Percentiles rank a stretch among this genome's conserved stretches.
phyloP scores from a whole-genome alignment of 108 stramenopile species.

The Craspedostauros australis region DNA sequence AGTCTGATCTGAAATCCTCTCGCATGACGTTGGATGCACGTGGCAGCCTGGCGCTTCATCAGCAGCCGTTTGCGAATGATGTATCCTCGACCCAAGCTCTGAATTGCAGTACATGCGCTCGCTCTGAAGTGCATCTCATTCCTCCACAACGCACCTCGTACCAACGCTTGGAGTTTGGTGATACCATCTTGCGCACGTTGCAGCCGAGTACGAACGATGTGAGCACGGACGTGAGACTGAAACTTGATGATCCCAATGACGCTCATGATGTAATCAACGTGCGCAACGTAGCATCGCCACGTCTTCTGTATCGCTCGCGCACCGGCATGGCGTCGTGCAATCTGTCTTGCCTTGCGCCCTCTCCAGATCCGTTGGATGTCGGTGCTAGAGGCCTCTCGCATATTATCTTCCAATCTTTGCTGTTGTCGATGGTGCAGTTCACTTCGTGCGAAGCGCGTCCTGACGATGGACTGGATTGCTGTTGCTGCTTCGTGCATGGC shows the following conservation, averaged over 20 bases:
- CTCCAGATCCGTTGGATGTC: constrained; percentile 41
- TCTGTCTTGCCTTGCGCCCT: constrained; percentile 18
- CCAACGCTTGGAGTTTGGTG: constrained; percentile 14
- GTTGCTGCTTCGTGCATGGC: too few relatives aligned
- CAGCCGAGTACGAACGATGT: constrained; percentile 1
- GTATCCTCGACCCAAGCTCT: constrained; percentile 26
- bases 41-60: constrained; percentile 16
- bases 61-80: constrained; percentile 10
- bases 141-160: constrained; percentile 6
- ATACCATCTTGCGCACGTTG: background rate
- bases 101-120: constrained; percentile 30
- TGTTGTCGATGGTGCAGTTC: too few relatives aligned
- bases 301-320: constrained; percentile 50
- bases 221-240: constrained; percentile 28
- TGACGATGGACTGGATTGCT: too few relatives aligned
- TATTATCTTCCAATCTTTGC: too few relatives aligned
- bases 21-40: constrained; percentile 30
- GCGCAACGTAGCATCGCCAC: constrained; percentile 51
- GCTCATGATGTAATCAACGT: constrained; percentile 44
- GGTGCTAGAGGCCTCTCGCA: too few relatives aligned
- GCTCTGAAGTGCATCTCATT: background rate
- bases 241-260: constrained; percentile 38
- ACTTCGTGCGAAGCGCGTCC: too few relatives aligned
- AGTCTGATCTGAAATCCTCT: constrained; percentile 27
- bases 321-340: constrained; percentile 16